phyloP scores from a whole-genome alignment of 352 stramenopile species.

The Phytophthora sojae region DNA sequence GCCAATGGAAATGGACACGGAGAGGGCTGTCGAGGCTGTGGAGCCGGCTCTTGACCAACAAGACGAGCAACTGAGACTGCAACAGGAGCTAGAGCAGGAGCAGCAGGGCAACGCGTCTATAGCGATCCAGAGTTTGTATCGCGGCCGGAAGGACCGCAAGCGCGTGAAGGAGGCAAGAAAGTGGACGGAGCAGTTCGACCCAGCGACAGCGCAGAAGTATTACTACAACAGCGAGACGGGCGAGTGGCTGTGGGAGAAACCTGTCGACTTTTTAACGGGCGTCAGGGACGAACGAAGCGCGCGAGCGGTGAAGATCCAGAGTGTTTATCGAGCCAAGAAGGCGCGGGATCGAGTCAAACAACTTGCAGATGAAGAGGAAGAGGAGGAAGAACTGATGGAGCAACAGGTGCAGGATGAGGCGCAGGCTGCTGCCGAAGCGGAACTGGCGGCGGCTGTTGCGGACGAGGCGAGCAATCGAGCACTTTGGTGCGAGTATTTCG shows the following conservation, averaged over 20 bases:
- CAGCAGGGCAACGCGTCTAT: constrained; percentile 20
- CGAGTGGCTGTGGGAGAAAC: constrained; percentile 54
- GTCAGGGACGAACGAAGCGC: constrained; percentile 43
- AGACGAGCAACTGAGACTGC: not conserved
- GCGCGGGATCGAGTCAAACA: constrained; percentile 45
- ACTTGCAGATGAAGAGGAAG: constrained; percentile 37
- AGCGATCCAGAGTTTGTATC: constrained; percentile 50
- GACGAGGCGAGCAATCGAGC: constrained; percentile 1
- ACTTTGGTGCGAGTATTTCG: constrained; percentile 56
- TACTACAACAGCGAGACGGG: constrained; percentile 60
- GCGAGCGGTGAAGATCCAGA: constrained; percentile 65
- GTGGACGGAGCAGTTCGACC: constrained; percentile 67
- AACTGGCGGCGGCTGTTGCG: not conserved
- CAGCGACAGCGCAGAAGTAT: constrained; percentile 40
- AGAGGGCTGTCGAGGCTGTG: constrained; percentile 4
- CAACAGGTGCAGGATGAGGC: constrained; percentile 18
- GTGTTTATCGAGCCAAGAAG: constrained; percentile 52
- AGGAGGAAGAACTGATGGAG: constrained; percentile 26
- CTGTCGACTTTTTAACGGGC: constrained; percentile 41
- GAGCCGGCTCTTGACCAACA: not conserved
- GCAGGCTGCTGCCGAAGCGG: constrained; percentile 14
- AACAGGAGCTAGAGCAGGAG: not conserved
- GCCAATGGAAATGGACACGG: constrained; percentile 14
- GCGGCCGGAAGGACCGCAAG: constrained; percentile 34
- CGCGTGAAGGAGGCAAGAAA: constrained; percentile 29